These are phyloP conservation scores for Diaporthe batatas DNA, from an alignment of 2,329 filamentous ascomycete species.

Conservation along the genomic window DNA sequence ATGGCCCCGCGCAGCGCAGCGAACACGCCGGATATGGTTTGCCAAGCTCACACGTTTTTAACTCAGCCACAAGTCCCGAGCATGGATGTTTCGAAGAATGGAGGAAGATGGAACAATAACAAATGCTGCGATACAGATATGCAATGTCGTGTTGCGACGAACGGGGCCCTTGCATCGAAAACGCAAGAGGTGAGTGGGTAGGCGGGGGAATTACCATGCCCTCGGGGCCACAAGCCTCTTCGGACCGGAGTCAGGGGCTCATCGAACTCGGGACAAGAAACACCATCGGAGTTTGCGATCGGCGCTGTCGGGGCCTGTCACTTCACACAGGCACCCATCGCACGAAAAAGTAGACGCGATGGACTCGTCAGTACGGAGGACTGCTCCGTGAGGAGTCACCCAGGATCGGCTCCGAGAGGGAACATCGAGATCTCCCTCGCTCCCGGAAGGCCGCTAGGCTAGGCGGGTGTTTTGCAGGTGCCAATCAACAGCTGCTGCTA, in stretches of 20 bases:
- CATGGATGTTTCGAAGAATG: conserved; percentile 12
- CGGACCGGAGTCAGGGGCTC: background rate
- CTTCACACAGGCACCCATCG: background rate
- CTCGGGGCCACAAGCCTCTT: background rate
- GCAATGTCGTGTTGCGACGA: conserved; percentile 29
- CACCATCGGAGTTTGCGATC: conserved; percentile 2
- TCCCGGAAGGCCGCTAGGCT: background rate
- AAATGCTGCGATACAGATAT: background rate
- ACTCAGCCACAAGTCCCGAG: background rate
- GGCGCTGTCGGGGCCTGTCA: background rate
- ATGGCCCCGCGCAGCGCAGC: background rate
- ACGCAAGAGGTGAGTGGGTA: background rate
- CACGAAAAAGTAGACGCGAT: background rate
- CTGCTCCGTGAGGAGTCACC: conserved; percentile 9
- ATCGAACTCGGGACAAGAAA: background rate
- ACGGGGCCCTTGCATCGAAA: background rate
- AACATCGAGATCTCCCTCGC: conserved; percentile 16
- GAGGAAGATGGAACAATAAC: background rate
- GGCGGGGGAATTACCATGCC: background rate
- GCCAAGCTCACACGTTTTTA: conserved; percentile 17
- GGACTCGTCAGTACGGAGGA: conserved; percentile 8
- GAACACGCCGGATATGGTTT: conserved; percentile 7
- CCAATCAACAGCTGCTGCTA: background rate
- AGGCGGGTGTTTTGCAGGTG: conserved; percentile 7
- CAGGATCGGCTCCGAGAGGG: conserved; percentile 13